These are phyloP conservation scores for Ceratorhiza oryzae-sativae DNA, from an alignment of 1,284 basidiomycete genomes.

Conservation along the genomic window DNA sequence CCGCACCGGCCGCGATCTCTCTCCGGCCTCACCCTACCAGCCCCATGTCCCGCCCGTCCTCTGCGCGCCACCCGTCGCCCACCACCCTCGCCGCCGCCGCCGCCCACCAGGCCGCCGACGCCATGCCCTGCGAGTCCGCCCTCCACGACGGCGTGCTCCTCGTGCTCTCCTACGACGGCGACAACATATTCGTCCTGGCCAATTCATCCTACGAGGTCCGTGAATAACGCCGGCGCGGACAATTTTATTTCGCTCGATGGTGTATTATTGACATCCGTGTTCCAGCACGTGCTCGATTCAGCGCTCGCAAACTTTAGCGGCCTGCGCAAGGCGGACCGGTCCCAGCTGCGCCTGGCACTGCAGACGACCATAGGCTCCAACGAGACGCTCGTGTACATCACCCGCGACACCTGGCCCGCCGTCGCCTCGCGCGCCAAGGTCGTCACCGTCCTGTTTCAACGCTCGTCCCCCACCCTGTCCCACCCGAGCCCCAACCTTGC, in stretches of 20 bases:
- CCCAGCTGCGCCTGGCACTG: constrained; percentile 15
- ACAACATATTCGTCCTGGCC: constrained; percentile 29
- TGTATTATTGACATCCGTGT: constrained; percentile 8
- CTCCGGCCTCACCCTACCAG: not conserved
- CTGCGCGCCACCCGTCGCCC: constrained; percentile 12
- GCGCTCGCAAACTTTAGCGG: constrained; percentile 26
- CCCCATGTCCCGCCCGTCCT: constrained; percentile 10
- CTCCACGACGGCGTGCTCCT: constrained; percentile 33
- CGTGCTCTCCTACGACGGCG: constrained; percentile 26
- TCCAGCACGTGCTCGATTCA: constrained; percentile 38
- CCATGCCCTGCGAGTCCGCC: constrained; percentile 13
- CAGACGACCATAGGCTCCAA: constrained; percentile 20
- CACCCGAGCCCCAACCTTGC: not conserved
- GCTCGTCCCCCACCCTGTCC: not conserved
- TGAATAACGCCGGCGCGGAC: not conserved
- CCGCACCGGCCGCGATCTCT: not conserved
- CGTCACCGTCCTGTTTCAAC: constrained; percentile 20
- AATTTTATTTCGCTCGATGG: not conserved
- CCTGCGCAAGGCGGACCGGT: not conserved
- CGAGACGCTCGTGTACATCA: constrained; percentile 17
- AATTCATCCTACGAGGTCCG: constrained; percentile 34
- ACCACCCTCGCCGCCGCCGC: constrained; percentile 8
- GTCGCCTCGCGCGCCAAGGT: constrained; percentile 31
- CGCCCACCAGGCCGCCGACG: constrained; percentile 23
- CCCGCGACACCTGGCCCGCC: constrained; percentile 24